Evolutionary conservation across 2,329 filamentous ascomycete species (phyloP).

Genomic region (Pezicula rhizophila): DNA sequence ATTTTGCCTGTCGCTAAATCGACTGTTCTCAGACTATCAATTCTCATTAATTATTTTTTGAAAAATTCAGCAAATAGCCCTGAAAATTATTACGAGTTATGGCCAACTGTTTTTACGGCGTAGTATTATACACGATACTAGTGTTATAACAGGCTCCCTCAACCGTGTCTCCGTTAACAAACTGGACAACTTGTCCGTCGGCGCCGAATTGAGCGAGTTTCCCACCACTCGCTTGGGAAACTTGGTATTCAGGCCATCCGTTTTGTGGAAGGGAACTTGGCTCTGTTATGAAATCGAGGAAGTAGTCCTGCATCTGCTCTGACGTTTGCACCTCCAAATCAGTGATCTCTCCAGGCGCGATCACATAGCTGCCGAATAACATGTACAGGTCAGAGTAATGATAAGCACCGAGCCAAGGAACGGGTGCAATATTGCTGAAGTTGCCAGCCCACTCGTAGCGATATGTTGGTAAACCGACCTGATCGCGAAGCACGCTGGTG

Average conservation of each 20-base stretch:
- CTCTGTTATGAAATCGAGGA: neutral
- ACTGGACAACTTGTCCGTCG: conserved; percentile 1
- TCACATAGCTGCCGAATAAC: conserved; percentile 9
- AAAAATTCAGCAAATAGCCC: no score
- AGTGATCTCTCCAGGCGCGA: neutral
- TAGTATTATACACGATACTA: conserved; percentile 3
- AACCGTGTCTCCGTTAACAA: conserved; percentile 2
- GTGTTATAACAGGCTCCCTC: conserved; percentile 7
- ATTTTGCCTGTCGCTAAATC: no score
- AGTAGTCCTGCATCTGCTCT: conserved; percentile 6
- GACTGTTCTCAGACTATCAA: no score
- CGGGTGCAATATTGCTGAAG: neutral
- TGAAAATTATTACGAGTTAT: no score
- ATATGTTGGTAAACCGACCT: neutral
- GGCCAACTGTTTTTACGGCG: neutral
- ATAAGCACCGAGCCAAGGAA: neutral
- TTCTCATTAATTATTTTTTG: no score
- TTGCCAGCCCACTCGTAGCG: neutral
- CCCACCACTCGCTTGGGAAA: neutral
- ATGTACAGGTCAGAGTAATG: conserved; percentile 9
- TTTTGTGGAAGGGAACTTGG: neutral
- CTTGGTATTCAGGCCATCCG: neutral
- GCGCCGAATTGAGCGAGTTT: conserved; percentile 3
- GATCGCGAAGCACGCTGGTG: conserved; percentile 5
- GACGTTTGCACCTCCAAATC: conserved; percentile 1